Evolutionary conservation across 2,329 filamentous ascomycete genomes (phyloP).

Genomic region (Colletotrichum sp.): DNA sequence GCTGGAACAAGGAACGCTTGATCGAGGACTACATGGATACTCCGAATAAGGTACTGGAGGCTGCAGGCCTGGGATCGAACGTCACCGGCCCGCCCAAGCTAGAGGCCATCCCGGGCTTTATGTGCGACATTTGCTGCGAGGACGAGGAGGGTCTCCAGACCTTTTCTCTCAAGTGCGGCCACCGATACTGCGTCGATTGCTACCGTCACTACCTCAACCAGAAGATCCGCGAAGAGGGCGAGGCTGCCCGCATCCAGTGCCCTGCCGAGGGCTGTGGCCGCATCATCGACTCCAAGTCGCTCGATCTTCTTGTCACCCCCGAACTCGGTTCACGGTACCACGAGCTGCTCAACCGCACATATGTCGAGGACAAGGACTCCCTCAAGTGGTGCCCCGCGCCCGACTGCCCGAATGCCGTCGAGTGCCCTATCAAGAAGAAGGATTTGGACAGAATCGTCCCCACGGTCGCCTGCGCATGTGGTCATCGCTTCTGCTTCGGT

Average conservation of each 20-base stretch:
- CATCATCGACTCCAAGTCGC: conserved; percentile 88
- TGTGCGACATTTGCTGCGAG: conserved; percentile 96
- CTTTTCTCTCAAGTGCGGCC: conserved; percentile 94
- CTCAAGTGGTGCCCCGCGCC: conserved; percentile 98
- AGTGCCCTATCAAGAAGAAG: conserved; percentile 87
- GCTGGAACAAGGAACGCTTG: conserved; percentile 96
- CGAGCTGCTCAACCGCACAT: conserved; percentile 87
- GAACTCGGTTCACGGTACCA: conserved; percentile 73
- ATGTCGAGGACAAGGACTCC: conserved; percentile 94
- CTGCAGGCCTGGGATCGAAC: conserved; percentile 77
- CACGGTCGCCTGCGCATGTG: conserved; percentile 85
- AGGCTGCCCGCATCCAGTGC: conserved; percentile 93
- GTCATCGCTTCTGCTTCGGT: conserved; percentile 92
- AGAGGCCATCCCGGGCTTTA: conserved; percentile 76
- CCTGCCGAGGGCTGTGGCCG: conserved; percentile 86
- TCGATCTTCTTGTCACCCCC: conserved; percentile 74
- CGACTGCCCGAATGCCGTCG: conserved; percentile 93
- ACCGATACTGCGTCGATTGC: conserved; percentile 92
- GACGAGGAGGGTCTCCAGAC: conserved; percentile 78
- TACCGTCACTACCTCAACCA: conserved; percentile 90
- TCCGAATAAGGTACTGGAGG: conserved; percentile 79
- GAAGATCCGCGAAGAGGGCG: conserved; percentile 95
- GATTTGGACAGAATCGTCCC: conserved; percentile 87
- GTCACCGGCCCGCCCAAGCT: conserved; percentile 69
- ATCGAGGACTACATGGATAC: conserved; percentile 97